Evolutionary conservation across 2,329 filamentous ascomycete genomes (phyloP), one percentile per base, ranked within the genome.

Genomic region (Grosmannia serpens): DNA sequence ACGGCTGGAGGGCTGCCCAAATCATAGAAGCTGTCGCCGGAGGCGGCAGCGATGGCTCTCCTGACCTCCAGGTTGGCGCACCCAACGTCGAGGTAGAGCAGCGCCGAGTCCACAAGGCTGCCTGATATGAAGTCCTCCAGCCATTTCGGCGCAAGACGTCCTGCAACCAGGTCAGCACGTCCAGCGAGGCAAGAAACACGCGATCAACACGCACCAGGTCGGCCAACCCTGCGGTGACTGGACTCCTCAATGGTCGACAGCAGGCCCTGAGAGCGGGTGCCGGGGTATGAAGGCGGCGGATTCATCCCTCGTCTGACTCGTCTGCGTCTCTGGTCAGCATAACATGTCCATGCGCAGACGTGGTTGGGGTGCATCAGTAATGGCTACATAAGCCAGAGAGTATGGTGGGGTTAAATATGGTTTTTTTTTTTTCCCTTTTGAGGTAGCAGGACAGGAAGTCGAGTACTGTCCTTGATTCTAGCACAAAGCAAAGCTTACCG

Each of bases 91-190:
- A 62, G 60, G n/a, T 59, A 51, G 24, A 35, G 26, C 2, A 51
- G 41, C 4, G 10, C 53, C 4, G 54, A 56, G 24, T 62, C 58
- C 29, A 49, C 41, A 4, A 65, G 58, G n/a, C 51, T 49, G 22
- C 62, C 60, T 5, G 52, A 44, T 13, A 64, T 10, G 15, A 66
- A 61, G 24, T 65, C 64, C 9, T 64, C 58, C 3, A 66, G 61
- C 64, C 64, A 65, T 53, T 59, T 59, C 9, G 63, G 64, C 20
- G 65, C 63, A 13, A 65, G 56, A 4, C 63, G 63, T 2, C 64
- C 64, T 62, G 55, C 47, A 54, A 2, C 1, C 15, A 20, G 26
- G 46, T 50, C 24, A 56, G 53, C 27, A 27, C 35, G n/a, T 10
- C 13, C 26, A n/a, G 13, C 15, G 26, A 49, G 20, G 41, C 29